Percentiles rank a stretch among this genome's conserved stretches.
Evolutionary conservation across 148 eudicot species (phyloP).

Genomic region (Camellia lanceoleosa): DNA sequence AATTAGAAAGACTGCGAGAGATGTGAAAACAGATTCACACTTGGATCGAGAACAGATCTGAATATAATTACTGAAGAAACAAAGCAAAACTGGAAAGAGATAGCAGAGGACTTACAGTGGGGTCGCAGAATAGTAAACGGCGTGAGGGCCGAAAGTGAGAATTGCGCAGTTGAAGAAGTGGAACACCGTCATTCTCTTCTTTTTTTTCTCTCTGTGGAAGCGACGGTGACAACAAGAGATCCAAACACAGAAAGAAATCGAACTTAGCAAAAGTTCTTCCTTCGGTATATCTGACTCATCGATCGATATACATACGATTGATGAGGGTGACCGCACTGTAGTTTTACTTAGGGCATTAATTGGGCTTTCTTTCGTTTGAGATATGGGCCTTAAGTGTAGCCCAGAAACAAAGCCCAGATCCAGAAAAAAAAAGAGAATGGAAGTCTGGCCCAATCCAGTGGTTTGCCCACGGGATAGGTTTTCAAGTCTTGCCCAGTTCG

Average conservation of each 20-base stretch:
- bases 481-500: too few relatives aligned
- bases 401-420: too few relatives aligned
- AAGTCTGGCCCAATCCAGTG: too few relatives aligned
- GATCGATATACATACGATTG: too few relatives aligned
- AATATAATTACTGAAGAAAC: not conserved
- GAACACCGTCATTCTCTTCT: constrained; percentile 71
- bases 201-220: not conserved
- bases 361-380: too few relatives aligned
- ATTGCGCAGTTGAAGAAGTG: constrained; percentile 98
- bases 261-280: not conserved
- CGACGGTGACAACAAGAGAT: not conserved
- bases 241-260: not conserved
- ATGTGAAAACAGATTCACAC: not conserved
- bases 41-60: constrained; percentile 8
- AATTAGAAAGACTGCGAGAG: not conserved
- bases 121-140: constrained; percentile 94
- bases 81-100: not conserved
- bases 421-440: too few relatives aligned
- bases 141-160: constrained; percentile 94
- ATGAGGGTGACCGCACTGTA: too few relatives aligned
- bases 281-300: too few relatives aligned
- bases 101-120: constrained; percentile 55
- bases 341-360: too few relatives aligned
- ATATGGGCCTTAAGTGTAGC: too few relatives aligned
- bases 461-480: too few relatives aligned